These are phyloP conservation scores for Populus ilicifolia DNA, from an alignment of 345 rosid species.

Conservation along the genomic window DNA sequence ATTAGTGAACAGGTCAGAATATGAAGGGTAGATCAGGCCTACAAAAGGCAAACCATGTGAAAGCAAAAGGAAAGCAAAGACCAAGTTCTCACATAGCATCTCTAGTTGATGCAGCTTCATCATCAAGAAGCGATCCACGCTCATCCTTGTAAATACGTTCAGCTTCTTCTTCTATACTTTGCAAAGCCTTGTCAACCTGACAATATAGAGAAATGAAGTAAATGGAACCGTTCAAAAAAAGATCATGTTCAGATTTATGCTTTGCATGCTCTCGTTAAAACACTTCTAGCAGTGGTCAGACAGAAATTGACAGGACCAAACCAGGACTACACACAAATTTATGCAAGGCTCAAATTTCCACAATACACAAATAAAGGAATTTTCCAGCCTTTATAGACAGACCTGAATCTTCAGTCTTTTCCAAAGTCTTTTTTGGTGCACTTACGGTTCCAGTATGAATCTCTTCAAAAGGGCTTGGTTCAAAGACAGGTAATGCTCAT, in stretches of 20 bases:
- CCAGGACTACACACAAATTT: too few relatives aligned
- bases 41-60: background rate
- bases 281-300: background rate
- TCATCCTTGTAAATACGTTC: slow-evolving; percentile 90
- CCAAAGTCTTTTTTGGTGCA: background rate
- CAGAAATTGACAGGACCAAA: background rate
- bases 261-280: background rate
- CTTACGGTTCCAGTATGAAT: background rate
- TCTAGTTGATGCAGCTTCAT: slow-evolving; percentile 93
- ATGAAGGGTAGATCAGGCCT: background rate
- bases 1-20: too few relatives aligned
- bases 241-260: background rate
- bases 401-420: background rate
- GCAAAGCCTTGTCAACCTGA: slow-evolving; percentile 89
- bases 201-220: background rate
- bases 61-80: background rate
- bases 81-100: slow-evolving; percentile 82
- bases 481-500: background rate
- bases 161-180: slow-evolving; percentile 89
- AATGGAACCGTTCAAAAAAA: background rate
- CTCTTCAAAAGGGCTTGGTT: background rate
- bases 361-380: background rate
- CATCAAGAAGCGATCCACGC: slow-evolving; percentile 68
- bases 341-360: background rate
- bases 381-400: background rate